Evolutionary conservation across 768 basidiomycete genomes (phyloP).

Genomic region (Paxillus rubicundulus): DNA sequence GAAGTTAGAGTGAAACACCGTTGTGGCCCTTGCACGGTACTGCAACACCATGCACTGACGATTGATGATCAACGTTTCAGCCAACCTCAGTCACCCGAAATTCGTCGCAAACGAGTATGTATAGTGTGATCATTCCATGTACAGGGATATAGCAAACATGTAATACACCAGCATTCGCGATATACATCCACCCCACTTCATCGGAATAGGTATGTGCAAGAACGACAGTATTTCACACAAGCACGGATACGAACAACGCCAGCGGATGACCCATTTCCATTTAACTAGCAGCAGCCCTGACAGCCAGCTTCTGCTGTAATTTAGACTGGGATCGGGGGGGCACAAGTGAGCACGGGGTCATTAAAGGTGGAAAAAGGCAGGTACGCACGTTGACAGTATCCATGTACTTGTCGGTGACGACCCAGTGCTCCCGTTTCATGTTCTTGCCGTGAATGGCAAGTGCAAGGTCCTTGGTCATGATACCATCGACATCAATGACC

Average conservation of each 20-base stretch:
- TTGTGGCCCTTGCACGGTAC: too few species aligned
- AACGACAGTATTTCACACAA: conserved; percentile 13
- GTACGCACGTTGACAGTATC: conserved; percentile 80
- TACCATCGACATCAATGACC: conserved; percentile 82
- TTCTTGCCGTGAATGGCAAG: conserved; percentile 89
- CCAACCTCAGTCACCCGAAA: too few species aligned
- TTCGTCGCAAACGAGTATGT: neutral
- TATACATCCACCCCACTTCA: conserved; percentile 14
- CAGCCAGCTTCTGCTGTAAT: conserved; percentile 43
- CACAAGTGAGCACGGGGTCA: conserved; percentile 13
- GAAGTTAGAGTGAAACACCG: too few species aligned
- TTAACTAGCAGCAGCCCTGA: conserved; percentile 21
- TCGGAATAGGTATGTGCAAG: conserved; percentile 14
- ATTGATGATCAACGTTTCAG: too few species aligned
- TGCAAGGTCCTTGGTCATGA: conserved; percentile 98
- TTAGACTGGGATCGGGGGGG: conserved; percentile 34
- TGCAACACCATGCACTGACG: too few species aligned
- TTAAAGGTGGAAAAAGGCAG: neutral
- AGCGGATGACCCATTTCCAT: conserved; percentile 8
- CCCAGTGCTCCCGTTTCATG: conserved; percentile 95
- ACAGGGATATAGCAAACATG: conserved; percentile 3
- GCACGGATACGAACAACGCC: neutral
- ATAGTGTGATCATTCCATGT: neutral
- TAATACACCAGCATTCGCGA: conserved; percentile 15
- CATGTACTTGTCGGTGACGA: conserved; percentile 92